These are phyloP conservation scores for Globisporangium spiculum DNA, from an alignment of 352 stramenopile species.

Conservation along the genomic window DNA sequence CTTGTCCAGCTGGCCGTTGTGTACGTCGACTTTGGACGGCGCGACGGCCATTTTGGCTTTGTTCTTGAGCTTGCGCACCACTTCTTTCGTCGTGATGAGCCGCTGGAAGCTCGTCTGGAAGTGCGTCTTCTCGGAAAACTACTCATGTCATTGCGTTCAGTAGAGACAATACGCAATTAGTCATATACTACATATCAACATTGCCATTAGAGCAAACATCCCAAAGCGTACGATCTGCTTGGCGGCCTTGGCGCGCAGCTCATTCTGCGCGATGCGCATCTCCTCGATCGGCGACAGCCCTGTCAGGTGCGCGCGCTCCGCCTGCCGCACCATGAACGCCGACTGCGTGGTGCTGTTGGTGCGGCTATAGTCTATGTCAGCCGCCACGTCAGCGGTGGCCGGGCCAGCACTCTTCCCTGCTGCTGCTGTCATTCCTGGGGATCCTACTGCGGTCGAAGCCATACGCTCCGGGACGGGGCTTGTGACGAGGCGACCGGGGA, in stretches of 20 bases:
- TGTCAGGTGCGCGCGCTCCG: constrained; percentile 66
- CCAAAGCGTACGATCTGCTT: constrained; percentile 36
- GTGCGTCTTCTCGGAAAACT: constrained; percentile 26
- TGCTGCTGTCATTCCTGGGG: neutral
- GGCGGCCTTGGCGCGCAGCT: constrained; percentile 69
- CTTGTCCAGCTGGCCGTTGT: constrained; percentile 34
- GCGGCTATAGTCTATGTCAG: constrained; percentile 10
- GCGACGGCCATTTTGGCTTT: constrained; percentile 41
- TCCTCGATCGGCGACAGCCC: constrained; percentile 81
- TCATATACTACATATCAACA: neutral
- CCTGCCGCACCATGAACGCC: constrained; percentile 75
- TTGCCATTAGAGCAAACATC: neutral
- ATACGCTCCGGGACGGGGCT: neutral
- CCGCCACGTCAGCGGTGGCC: neutral
- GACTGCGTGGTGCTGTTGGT: constrained; percentile 25
- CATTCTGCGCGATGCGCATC: constrained; percentile 78
- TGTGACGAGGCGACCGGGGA: neutral
- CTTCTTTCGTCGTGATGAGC: constrained; percentile 55
- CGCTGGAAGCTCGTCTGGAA: constrained; percentile 48
- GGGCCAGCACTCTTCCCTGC: neutral
- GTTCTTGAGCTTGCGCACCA: constrained; percentile 60
- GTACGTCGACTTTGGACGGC: constrained; percentile 32
- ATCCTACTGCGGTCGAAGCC: neutral
- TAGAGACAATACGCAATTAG: neutral
- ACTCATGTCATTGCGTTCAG: neutral